A percentile compares a stretch with the other conserved stretches of the same genome.
Evolutionary conservation across 768 basidiomycete genomes (phyloP).

Genomic region (Trametes cingulata): DNA sequence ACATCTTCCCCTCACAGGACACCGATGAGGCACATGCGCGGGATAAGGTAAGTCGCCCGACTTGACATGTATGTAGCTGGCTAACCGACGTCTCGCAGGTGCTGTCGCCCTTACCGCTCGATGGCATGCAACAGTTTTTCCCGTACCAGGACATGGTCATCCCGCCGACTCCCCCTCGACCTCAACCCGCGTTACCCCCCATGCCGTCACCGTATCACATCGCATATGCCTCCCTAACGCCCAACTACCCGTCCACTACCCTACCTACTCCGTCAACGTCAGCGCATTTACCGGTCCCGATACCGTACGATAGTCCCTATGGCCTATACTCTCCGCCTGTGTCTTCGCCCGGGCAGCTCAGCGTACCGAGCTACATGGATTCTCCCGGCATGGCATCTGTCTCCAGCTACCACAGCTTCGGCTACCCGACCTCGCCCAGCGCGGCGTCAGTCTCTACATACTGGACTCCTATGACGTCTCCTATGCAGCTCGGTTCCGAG

Average conservation of each 20-base stretch:
- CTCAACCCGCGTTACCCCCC: not conserved
- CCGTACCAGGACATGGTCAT: not conserved
- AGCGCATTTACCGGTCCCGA: not conserved
- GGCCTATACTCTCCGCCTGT: not conserved
- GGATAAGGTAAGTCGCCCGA: not conserved
- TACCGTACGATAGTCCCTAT: not conserved
- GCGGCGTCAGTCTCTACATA: not conserved
- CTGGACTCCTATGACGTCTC: not conserved
- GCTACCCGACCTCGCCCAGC: not conserved
- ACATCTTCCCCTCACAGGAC: not conserved
- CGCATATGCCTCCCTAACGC: not conserved
- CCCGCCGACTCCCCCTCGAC: slow-evolving; percentile 1
- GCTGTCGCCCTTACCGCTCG: slow-evolving; percentile 7
- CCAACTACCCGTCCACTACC: not conserved
- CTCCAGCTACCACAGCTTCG: slow-evolving; percentile 4
- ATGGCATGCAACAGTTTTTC: not conserved
- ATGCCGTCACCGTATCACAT: not conserved
- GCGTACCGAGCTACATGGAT: not conserved
- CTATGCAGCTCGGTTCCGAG: not conserved
- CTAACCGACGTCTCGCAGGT: not conserved
- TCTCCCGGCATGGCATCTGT: not conserved
- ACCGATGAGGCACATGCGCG: not conserved
- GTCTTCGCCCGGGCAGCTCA: not conserved
- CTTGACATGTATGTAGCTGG: not conserved
- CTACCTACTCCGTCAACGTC: not conserved